Percentiles rank a stretch among this genome's conserved stretches.
Conservation (phyloP, 1,139 yeast species). For the Candida mesenterica region DNA sequence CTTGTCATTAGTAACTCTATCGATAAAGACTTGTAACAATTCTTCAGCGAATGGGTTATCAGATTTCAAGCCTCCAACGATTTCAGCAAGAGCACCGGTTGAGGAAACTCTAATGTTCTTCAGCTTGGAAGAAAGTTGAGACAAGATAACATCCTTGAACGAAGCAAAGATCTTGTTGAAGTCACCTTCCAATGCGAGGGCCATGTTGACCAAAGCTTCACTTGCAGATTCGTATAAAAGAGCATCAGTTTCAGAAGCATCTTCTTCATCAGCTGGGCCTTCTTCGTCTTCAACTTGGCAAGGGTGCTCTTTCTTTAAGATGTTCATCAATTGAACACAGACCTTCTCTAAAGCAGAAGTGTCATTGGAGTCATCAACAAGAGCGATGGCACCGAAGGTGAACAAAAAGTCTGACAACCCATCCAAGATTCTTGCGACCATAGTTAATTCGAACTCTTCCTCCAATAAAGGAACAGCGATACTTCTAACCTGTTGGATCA, state of each 20-base stretch:
- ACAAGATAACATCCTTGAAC: conserved; percentile 65
- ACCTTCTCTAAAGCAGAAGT: conserved; percentile 62
- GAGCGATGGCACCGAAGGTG: conserved; percentile 72
- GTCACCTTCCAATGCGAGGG: conserved; percentile 72
- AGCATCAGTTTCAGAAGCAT: conserved; percentile 85
- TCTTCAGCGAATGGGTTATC: conserved; percentile 68
- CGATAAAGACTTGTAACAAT: conserved; percentile 65
- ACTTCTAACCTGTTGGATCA: conserved; percentile 66
- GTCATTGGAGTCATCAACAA: conserved; percentile 56
- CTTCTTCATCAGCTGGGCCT: conserved; percentile 57
- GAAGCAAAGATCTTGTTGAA: conserved; percentile 71
- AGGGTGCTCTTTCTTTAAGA: conserved; percentile 77
- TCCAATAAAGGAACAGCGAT: conserved; percentile 61
- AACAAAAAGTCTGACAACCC: conserved; percentile 68
- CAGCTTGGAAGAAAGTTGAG: conserved; percentile 62
- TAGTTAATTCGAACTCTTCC: conserved; percentile 78
- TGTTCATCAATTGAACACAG: conserved; percentile 65
- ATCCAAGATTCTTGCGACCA: conserved; percentile 80
- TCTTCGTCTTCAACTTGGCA: conserved; percentile 66
- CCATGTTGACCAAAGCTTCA: conserved; percentile 77
- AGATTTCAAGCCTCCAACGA: conserved; percentile 71
- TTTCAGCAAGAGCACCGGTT: conserved; percentile 89
- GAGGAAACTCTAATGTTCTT: conserved; percentile 78
- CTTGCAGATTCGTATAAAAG: conserved; percentile 80
- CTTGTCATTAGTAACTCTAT: conserved; percentile 70